These are phyloP conservation scores for Aspergillus vadensis DNA, from an alignment of 2,329 filamentous ascomycete species.

Conservation along the genomic window DNA sequence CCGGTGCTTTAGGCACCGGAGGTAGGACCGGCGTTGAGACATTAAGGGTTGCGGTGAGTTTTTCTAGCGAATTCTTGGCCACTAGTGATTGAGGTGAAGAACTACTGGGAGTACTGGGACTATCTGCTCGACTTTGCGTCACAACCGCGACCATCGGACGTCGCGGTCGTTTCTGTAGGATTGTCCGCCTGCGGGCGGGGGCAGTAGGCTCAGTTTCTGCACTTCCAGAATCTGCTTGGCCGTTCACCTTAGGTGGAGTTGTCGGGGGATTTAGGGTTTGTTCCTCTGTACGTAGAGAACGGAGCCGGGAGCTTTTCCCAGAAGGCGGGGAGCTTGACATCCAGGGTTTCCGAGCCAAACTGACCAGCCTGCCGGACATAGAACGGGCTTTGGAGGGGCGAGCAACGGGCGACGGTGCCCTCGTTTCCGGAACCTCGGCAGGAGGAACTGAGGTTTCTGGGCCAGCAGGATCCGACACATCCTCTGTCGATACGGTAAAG, in stretches of 20 bases:
- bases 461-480: conserved; percentile 31
- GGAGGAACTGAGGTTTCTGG: conserved; percentile 22
- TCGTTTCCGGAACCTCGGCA: conserved; percentile 30
- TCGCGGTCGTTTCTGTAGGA: conserved; percentile 40
- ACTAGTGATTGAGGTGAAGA: conserved; percentile 45
- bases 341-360: conserved; percentile 56
- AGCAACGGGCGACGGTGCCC: conserved; percentile 33
- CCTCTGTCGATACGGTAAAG: conserved; percentile 42
- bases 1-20: conserved; percentile 48
- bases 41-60: conserved; percentile 44
- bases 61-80: conserved; percentile 50
- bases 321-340: conserved; percentile 44
- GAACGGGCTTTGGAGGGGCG: conserved; percentile 47
- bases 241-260: conserved; percentile 20
- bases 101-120: conserved; percentile 38
- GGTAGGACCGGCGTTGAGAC: conserved; percentile 51
- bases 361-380: conserved; percentile 54
- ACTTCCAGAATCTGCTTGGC: conserved; percentile 23
- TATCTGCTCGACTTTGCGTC: conserved; percentile 38
- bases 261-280: conserved; percentile 23
- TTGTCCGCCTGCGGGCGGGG: conserved; percentile 33
- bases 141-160: conserved; percentile 46
- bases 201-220: conserved; percentile 18
- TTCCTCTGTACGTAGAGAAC: conserved; percentile 30
- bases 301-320: conserved; percentile 33